Conservation (phyloP, 805 yeast species). For the Kurtzmaniella fragi region DNA sequence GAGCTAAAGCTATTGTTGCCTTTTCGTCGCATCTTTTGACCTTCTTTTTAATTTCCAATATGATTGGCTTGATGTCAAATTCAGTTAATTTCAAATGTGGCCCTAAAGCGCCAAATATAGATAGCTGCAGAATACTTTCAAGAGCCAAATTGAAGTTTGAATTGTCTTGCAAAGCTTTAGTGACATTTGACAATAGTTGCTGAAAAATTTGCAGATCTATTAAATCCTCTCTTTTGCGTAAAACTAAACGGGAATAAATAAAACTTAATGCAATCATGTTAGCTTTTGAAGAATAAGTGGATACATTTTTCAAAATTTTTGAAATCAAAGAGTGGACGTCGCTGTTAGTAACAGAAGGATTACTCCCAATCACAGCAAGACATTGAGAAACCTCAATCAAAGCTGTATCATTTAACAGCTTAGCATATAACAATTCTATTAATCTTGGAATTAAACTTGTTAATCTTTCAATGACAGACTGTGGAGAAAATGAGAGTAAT, state of each 20-base stretch:
- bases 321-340: conserved; percentile 6
- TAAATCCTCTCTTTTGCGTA: conserved; percentile 21
- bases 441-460: conserved; percentile 15
- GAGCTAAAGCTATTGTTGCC: conserved; percentile 53
- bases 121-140: conserved; percentile 39
- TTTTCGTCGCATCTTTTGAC: conserved; percentile 56
- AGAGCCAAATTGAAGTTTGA: conserved; percentile 21
- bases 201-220: conserved; percentile 9
- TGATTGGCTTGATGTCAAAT: conserved; percentile 8
- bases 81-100: conserved; percentile 17
- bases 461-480: conserved; percentile 17
- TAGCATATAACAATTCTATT: conserved; percentile 17
- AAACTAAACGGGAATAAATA: conserved; percentile 41
- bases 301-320: conserved; percentile 4
- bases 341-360: conserved; percentile 17
- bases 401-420: conserved; percentile 16
- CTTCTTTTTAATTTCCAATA: conserved; percentile 26
- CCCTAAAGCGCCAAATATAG: conserved; percentile 43
- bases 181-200: conserved; percentile 9
- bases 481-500: conserved; percentile 28
- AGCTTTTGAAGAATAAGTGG: conserved; percentile 12
- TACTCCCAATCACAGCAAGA: conserved; percentile 47
- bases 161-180: conserved; percentile 14
- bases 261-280: conserved; percentile 35
- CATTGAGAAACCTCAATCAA: conserved; percentile 34